Base-by-base conservation (phyloP, 2,329 filamentous ascomycete genomes). In the Xylaria arbuscula region DNA sequence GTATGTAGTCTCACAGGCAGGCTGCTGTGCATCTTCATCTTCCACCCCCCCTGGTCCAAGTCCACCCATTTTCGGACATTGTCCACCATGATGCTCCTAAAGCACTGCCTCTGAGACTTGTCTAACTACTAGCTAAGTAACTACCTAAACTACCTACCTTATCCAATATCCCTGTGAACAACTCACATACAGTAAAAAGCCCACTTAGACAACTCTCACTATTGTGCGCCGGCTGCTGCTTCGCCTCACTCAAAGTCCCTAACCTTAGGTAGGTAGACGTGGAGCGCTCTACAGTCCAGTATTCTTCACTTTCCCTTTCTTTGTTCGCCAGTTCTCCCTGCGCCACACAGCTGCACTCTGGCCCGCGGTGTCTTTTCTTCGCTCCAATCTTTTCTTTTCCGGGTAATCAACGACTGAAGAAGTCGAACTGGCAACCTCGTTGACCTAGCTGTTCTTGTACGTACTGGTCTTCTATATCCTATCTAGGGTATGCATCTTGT, bases 21-120 rank as follows among this genome's bases (percentile, higher is more conserved):
- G 45, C 48, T 58, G 53, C 17, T 40, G 36, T 57, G 53, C 36
- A 55, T 45, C 48, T n/a, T 38, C 47, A 50, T 55, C 42, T 54
- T 34, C 47, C 24, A n/a, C 22, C 32, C 24, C 24, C 22, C 32
- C 60, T 15, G n/a, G 36, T 50, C 60, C 50, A 54, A 55, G 56
- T 53, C 56, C n/a, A 38, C 45, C 45, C 64, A 53, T 53, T 22
- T 28, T 56, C 24, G 50, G 50, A 47, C 53, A 34, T 53, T 38
- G 17, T 57, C 48, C 17, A 17, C 47, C 15, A 34, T 53, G 48
- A 58, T 40, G 34, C 45, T 62, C 32, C 48, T 34, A 32, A 42
- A 47, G 63, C 54, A 66, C 59, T 24, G 40, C 64, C 59, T 59
- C 55, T 38, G 45, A 50, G 61, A 53, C 57, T 64, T 58, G 66